Conservation (phyloP, 2,329 filamentous ascomycete species). For the Claviceps africana region DNA sequence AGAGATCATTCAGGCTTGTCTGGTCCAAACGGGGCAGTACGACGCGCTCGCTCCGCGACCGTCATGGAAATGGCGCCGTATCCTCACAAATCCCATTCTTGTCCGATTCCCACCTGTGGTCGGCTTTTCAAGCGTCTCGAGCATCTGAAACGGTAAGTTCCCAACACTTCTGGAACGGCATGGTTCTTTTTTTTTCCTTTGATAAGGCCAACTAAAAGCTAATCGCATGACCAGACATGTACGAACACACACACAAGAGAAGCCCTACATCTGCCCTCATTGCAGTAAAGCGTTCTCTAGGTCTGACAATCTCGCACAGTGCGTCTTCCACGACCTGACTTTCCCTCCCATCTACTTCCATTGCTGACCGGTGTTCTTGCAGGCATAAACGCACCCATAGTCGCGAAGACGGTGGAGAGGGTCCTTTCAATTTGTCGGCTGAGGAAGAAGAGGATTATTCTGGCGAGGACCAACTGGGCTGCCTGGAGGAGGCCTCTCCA, state of each 20-base stretch:
- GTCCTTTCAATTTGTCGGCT: conserved; percentile 51
- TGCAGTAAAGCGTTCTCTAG: conserved; percentile 98
- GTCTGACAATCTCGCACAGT: conserved; percentile 98
- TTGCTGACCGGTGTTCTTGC: conserved; percentile 9
- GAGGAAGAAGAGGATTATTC: conserved; percentile 75
- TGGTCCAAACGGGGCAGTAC: conserved; percentile 62
- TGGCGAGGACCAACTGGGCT: conserved; percentile 71
- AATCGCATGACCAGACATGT: conserved; percentile 64
- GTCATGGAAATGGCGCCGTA: conserved; percentile 95
- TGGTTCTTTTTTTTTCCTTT: not conserved
- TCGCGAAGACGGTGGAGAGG: conserved; percentile 47
- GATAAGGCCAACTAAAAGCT: not conserved
- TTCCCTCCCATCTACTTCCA: not conserved
- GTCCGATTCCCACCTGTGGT: conserved; percentile 95
- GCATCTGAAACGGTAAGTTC: conserved; percentile 89
- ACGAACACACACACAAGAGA: conserved; percentile 97
- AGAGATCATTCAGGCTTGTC: conserved; percentile 50
- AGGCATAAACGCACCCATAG: conserved; percentile 74
- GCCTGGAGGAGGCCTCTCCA: conserved; percentile 66
- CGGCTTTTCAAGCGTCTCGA: conserved; percentile 97
- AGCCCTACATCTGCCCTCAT: conserved; percentile 91
- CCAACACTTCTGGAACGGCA: conserved; percentile 7
- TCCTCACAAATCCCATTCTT: conserved; percentile 95
- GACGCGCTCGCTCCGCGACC: conserved; percentile 83
- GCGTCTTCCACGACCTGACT: conserved; percentile 28